Evolutionary conservation across 176 grass and related monocot species (phyloP), one percentile per base, ranked within the genome.

Genomic region (Rhynchospora breviuscula): DNA sequence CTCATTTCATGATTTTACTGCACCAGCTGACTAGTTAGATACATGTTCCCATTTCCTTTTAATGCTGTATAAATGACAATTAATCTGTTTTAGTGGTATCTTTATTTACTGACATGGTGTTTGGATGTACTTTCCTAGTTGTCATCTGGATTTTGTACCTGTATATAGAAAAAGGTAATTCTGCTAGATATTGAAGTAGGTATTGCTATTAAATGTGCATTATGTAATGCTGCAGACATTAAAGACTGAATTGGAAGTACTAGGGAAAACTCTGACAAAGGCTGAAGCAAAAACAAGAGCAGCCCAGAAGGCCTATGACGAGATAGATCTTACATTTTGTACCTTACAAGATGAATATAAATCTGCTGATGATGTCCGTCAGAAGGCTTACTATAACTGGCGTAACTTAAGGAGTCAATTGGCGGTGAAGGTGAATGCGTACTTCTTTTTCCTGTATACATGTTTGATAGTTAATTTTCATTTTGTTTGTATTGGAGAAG

Each of bases 171-270:
- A 40, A 9, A 31, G n/a, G 10, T 73, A 73, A 29, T 67, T 67
- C 45, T 73, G 0, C 51, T 33, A 56, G 21, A 31, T 14, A 56
- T 2, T 29, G 23, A 31, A 81, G 52, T 84, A 44, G 56, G 83
- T 40, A 69, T 73, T 87, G 86, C 77, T 85, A 68, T 10, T 78
- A 63, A 81, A 44, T 21, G 18, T 14, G 64, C 44, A 69, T 63
- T 40, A 62, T 88, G 68, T 72, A 76, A 48, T 84, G 67, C 44
- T 90, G 31, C 83, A 99, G 96, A 85, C 45, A 57, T 85, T 99
- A 72, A 99, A 93, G 86, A 91, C 94, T 61, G 96, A 99, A 81
- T 75, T 90, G 33, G 96, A 95, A 87, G 80, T 84, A 61, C 87
- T 95, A 21, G 89, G 89, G 35, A 90, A 74, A 61, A 89, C 89